These are phyloP conservation scores for Aotearoamyces nothofagi DNA, from an alignment of 2,329 filamentous ascomycete species.

Conservation along the genomic window DNA sequence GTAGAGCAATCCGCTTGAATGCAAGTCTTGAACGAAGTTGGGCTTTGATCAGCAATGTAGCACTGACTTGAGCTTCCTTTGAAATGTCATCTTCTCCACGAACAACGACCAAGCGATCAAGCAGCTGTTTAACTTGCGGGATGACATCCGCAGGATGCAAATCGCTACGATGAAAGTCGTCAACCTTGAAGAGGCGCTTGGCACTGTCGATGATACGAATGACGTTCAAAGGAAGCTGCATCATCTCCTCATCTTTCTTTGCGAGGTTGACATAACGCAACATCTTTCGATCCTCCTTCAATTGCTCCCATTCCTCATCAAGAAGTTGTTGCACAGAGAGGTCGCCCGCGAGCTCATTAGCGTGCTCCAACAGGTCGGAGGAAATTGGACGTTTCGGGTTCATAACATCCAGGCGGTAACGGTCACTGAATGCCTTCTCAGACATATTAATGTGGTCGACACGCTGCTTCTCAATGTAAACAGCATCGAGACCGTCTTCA, in stretches of 20 bases:
- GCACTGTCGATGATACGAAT: conserved; percentile 82
- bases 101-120: conserved; percentile 70
- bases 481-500: conserved; percentile 90
- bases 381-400: conserved; percentile 37
- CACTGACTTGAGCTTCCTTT: conserved; percentile 70
- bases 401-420: conserved; percentile 81
- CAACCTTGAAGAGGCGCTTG: conserved; percentile 81
- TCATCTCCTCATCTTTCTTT: conserved; percentile 65
- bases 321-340: conserved; percentile 74
- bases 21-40: conserved; percentile 78
- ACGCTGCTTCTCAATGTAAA: conserved; percentile 82
- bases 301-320: conserved; percentile 74
- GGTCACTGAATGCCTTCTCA: conserved; percentile 59
- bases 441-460: conserved; percentile 78
- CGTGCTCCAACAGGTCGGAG: conserved; percentile 71
- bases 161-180: conserved; percentile 73
- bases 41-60: conserved; percentile 85
- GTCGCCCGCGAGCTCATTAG: conserved; percentile 74
- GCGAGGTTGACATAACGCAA: conserved; percentile 53
- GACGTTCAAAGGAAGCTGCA: conserved; percentile 88
- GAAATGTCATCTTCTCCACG: conserved; percentile 75
- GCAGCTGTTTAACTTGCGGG: conserved; percentile 56
- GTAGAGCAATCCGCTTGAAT: conserved; percentile 81
- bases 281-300: conserved; percentile 58
- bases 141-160: conserved; percentile 80